Conservation (phyloP, 2,329 filamentous ascomycete species). For the Fusarium sp. region DNA sequence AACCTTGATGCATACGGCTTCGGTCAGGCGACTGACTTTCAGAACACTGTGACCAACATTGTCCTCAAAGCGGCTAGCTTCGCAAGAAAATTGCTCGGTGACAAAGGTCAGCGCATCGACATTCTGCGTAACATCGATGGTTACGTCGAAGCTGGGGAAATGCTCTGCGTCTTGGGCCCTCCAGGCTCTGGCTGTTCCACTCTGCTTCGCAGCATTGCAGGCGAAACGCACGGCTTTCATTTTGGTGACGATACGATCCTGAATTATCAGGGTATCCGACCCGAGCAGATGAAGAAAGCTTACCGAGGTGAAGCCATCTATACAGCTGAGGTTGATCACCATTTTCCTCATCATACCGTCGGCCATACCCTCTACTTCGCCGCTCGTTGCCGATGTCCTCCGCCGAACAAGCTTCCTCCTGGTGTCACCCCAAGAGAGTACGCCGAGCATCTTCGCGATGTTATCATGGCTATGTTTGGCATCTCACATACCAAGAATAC, state of each 20-base stretch:
- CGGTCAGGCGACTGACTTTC: constrained; percentile 74
- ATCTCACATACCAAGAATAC: constrained; percentile 77
- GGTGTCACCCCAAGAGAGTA: constrained; percentile 65
- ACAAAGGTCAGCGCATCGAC: constrained; percentile 68
- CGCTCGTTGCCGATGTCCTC: constrained; percentile 72
- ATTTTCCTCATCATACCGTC: constrained; percentile 79
- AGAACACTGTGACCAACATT: constrained; percentile 71
- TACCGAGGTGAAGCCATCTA: constrained; percentile 87
- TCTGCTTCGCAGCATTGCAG: constrained; percentile 81
- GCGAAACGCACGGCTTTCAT: constrained; percentile 81
- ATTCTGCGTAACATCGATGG: constrained; percentile 75
- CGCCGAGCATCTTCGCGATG: constrained; percentile 72
- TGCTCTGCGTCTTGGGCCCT: constrained; percentile 78
- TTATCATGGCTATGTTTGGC: constrained; percentile 77
- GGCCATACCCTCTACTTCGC: constrained; percentile 82
- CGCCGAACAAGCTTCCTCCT: constrained; percentile 62
- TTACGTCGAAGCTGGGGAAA: constrained; percentile 74
- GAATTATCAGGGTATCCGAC: constrained; percentile 76
- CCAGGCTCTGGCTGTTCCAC: constrained; percentile 80
- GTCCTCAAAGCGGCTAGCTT: constrained; percentile 60
- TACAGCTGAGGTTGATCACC: constrained; percentile 82
- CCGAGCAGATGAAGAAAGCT: constrained; percentile 77
- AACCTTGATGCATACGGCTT: constrained; percentile 74
- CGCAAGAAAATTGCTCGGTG: constrained; percentile 62
- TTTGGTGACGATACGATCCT: constrained; percentile 75